Conservation (phyloP, 1,284 basidiomycete genomes). For the Rhodofomes roseus region DNA sequence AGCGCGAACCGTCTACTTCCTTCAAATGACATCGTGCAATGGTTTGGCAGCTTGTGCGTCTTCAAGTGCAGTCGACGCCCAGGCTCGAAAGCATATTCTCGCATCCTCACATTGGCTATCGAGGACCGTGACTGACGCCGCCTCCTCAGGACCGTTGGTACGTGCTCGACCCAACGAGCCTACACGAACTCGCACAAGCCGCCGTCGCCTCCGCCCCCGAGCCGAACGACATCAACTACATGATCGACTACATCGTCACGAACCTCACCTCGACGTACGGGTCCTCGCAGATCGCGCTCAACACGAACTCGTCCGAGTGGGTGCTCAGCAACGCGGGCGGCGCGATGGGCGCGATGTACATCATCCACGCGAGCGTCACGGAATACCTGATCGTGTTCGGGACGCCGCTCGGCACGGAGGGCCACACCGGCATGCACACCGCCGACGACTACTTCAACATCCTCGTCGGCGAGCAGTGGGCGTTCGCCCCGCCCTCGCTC, state of each 20-base stretch:
- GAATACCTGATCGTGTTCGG: conserved; percentile 97
- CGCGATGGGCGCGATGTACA: conserved; percentile 98
- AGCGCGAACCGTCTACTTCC: no score
- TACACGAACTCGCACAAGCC: conserved; percentile 70
- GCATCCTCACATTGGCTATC: no score
- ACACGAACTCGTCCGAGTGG: conserved; percentile 78
- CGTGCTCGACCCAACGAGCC: conserved; percentile 62
- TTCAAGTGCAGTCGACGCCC: no score
- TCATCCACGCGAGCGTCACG: conserved; percentile 92
- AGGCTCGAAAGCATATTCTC: no score
- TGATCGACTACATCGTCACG: conserved; percentile 74
- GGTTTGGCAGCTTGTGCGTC: no score
- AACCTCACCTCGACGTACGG: conserved; percentile 73
- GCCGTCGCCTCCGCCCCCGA: conserved; percentile 19
- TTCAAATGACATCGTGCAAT: no score
- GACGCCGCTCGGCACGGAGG: conserved; percentile 94
- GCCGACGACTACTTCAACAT: conserved; percentile 99
- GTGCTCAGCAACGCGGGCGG: conserved; percentile 98
- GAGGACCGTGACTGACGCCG: no score
- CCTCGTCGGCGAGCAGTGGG: conserved; percentile 89
- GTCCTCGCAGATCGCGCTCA: conserved; percentile 50
- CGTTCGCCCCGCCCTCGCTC: conserved; percentile 78
- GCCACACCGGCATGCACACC: conserved; percentile 91
- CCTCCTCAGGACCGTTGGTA: conserved; percentile 65
- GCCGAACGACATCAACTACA: conserved; percentile 48